Evolutionary conservation across 225 moss, liverwort and hornwort genomes (phyloP).

Genomic region (Pseudisothecium myosuroides): DNA sequence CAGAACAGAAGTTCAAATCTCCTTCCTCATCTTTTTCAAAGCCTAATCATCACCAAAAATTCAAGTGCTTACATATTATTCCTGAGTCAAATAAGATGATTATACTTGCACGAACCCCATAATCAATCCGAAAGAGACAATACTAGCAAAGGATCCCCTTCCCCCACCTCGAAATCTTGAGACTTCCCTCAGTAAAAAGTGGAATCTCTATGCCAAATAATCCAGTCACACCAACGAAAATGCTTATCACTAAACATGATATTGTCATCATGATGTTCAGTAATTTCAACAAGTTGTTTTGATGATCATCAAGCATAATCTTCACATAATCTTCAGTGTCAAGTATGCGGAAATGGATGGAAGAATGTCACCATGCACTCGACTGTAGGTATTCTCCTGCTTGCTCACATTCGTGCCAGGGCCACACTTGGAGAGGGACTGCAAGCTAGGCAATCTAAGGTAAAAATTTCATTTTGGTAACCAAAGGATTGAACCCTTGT

Average conservation of each 20-base stretch:
- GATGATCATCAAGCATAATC: not conserved
- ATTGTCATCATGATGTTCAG: too few relatives aligned
- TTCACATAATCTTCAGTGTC: not conserved
- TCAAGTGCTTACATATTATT: not conserved
- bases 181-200: conserved; percentile 26
- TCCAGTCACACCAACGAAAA: conserved; percentile 38
- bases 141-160: not conserved
- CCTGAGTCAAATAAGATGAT: not conserved
- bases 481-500: not conserved
- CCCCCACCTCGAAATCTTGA: not conserved
- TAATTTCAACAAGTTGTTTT: too few relatives aligned
- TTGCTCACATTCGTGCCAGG: not conserved
- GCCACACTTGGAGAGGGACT: not conserved
- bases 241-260: conserved; percentile 32
- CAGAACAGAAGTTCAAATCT: not conserved
- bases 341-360: not conserved
- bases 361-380: not conserved
- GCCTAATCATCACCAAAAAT: not conserved
- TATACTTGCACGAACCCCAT: conserved; percentile 16
- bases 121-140: not conserved
- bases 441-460: too few relatives aligned
- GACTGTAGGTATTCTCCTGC: not conserved
- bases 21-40: not conserved
- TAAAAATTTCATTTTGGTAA: not conserved
- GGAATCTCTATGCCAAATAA: conserved; percentile 48